Evolutionary conservation across 441 rosid species (phyloP).

Genomic region (Erodium texanum): DNA sequence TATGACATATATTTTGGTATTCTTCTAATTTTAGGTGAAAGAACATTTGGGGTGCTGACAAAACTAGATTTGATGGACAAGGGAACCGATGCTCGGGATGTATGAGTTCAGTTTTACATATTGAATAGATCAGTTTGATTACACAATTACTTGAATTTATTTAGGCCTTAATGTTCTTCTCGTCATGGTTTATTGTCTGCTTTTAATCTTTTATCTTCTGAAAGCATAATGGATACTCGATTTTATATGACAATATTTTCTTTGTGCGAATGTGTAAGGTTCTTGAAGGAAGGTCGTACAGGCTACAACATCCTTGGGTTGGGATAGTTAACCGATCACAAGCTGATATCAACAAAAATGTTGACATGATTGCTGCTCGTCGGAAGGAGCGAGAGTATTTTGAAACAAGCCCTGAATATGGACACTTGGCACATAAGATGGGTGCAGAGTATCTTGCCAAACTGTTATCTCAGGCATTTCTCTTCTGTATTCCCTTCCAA

Average conservation of each 20-base stretch:
- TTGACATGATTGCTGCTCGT: slow-evolving; percentile 90
- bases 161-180: neutral
- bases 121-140: slow-evolving; percentile 13
- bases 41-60: slow-evolving; percentile 94
- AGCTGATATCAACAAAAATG: slow-evolving; percentile 95
- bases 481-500: slow-evolving; percentile 11
- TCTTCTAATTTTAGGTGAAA: slow-evolving; percentile 51
- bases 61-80: slow-evolving; percentile 99
- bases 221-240: neutral
- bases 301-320: slow-evolving; percentile 99
- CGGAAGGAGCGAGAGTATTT: slow-evolving; percentile 90
- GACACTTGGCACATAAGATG: slow-evolving; percentile 89
- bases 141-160: slow-evolving; percentile 14
- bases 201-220: neutral
- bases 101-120: slow-evolving; percentile 23
- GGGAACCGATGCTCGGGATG: slow-evolving; percentile 92
- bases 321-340: slow-evolving; percentile 99
- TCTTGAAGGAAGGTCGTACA: slow-evolving; percentile 89
- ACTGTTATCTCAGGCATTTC: slow-evolving; percentile 70
- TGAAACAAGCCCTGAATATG: slow-evolving; percentile 94
- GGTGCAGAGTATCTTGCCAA: slow-evolving; percentile 97
- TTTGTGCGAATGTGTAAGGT: slow-evolving; percentile 42
- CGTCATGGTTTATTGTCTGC: neutral
- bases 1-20: neutral
- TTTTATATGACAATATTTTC: slow-evolving; percentile 16